Evolutionary conservation across 805 yeast genomes (phyloP), one percentile per base, ranked within the genome.

Genomic region (Monosporozyma yasuniensis): DNA sequence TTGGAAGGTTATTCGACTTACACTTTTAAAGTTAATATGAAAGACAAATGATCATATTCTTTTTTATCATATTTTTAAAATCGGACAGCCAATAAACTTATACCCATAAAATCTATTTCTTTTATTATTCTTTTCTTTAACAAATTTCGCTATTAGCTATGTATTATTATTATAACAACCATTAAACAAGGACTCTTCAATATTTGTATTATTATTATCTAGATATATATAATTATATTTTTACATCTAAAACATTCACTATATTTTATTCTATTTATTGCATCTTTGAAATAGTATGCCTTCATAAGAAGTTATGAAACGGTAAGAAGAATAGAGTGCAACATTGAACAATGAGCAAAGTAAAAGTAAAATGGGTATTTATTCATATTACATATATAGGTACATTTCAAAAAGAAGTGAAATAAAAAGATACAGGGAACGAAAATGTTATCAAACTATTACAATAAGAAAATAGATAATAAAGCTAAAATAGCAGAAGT

Each of bases 21-120:
- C 30, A 56, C 59, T 7, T 60, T 61, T 47, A 60, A 55, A 46
- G 59, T 61, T 16, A 53, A 55, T 18, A 46, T 55, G 43, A 54
- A 56, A 41, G 54, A 52, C 21, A 42, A 34, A 37, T 37, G 23
- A 37, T 37, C 7, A 7, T n/a, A 12, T 4, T 14, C 5, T 14
- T 32, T 14, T 14, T 5, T 14, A 5, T 8, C 12, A 16, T 35
- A n/a, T n/a, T 37, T 19, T 18, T n/a, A 42, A 38, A 3, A n/a
- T n/a, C 19, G 28, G 34, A 43, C 35, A 16, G 14, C 14, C n/a
- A 27, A 19, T 10, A 19, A 11, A 25, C 27, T 5, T 25, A 25
- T 25, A 25, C 27, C 27, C 27, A 25, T 25, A 16, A 22, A 22
- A 4, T 23, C 32, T 23, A 6, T 25, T 43, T 43, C 10, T 9